Base-by-base conservation (phyloP, 768 basidiomycete genomes). In the Amanita pallidorosea region DNA sequence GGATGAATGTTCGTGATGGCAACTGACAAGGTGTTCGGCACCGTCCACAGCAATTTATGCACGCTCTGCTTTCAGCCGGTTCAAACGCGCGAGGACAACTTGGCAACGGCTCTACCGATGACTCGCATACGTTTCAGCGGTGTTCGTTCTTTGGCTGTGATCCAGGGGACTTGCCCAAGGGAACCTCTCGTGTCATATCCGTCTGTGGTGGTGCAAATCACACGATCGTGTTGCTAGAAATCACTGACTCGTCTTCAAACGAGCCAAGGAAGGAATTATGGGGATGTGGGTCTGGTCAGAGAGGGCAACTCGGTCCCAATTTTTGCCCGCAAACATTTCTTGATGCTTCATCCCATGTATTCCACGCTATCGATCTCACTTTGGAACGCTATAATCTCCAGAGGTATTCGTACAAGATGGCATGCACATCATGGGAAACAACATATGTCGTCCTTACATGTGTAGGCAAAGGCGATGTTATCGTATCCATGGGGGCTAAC, bases 391-490 rank as follows among this genome's bases (percentile, higher is more conserved):
- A 65, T 25, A 67, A 67, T 9, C 58, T 75, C 13, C 51, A 47
- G 0, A 70, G 65, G 4, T 81, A 81, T 63, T 56, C 63, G 15
- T 66, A 71, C 38, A 73, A 70, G 27, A 57, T 68, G 22, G 68
- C 91, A 13, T 79, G 79, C 12, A 78, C 83, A 0, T 73, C 81
- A 40, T 96, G 93, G 92, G 86, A 95, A 64, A 89, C 90, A 6
- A 81, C 81, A 47, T 90, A 85, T 58, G 65, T 89, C 41, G 82
- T 81, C 2, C 66, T 90, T 12, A 72, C 76, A 9, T 60, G 57
- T 46, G 56, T 61, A 13, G 69, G 61, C 5, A 59, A 60, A 22
- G 60, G 64, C 43, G 85, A 84, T 56, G 60, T 78, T 3, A 55
- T 94, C 25, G 58, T 95, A 20, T 80, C 91, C 2, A 82, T 93